Evolutionary conservation across 768 basidiomycete species (phyloP).

Genomic region (Epithele typhae): DNA sequence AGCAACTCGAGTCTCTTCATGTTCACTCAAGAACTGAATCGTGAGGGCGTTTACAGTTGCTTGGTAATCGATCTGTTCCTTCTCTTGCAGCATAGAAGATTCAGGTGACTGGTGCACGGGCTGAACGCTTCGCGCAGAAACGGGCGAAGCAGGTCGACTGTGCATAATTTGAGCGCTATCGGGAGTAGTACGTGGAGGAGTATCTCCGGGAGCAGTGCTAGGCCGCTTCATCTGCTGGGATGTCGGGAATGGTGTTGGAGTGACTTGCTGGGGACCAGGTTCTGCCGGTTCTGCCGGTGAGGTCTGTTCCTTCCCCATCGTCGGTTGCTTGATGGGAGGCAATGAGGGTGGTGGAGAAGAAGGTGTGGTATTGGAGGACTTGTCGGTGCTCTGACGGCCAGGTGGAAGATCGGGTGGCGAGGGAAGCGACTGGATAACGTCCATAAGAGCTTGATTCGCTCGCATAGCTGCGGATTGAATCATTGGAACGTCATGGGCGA

Average conservation of each 20-base stretch:
- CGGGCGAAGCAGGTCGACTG: conserved; percentile 31
- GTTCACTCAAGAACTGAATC: conserved; percentile 92
- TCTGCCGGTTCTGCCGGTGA: conserved; percentile 43
- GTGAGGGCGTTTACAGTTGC: conserved; percentile 90
- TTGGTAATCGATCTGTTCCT: conserved; percentile 88
- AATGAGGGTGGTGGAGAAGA: conserved; percentile 53
- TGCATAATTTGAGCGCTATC: conserved; percentile 11
- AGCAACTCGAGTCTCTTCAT: conserved; percentile 93
- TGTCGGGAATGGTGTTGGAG: conserved; percentile 11
- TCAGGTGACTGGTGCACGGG: conserved; percentile 22
- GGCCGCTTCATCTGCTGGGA: conserved; percentile 6
- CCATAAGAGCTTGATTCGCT: conserved; percentile 81
- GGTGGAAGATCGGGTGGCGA: conserved; percentile 51
- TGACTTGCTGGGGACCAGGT: conserved; percentile 14
- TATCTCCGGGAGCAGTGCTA: conserved; percentile 5
- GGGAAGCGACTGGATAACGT: conserved; percentile 83
- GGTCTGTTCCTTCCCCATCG: conserved; percentile 31
- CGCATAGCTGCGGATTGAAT: conserved; percentile 84
- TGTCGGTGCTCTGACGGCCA: conserved; percentile 29
- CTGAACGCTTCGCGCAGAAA: conserved; percentile 24
- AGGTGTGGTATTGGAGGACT: conserved; percentile 27
- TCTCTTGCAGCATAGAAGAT: conserved; percentile 35
- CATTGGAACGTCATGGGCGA: conserved; percentile 86
- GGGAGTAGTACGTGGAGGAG: conserved; percentile 1
- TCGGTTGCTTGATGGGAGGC: conserved; percentile 46